Evolutionary conservation across 352 stramenopile species (phyloP), one percentile per base, ranked within the genome.

Genomic region (Phytophthora pinifolia): DNA sequence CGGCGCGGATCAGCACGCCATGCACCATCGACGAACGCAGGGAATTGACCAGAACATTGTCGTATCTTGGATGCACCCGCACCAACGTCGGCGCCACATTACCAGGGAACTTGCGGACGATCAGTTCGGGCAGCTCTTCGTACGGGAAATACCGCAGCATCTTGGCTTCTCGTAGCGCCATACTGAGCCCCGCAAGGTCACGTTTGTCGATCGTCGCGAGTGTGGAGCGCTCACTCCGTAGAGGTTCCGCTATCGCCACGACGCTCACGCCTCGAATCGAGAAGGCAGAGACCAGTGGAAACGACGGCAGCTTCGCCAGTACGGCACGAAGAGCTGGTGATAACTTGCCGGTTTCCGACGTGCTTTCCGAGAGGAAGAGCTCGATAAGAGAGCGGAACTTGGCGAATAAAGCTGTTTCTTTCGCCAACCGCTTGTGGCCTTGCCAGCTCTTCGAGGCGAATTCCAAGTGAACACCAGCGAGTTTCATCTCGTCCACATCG

Each of bases 361-460:
- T 60, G 37, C 66, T 76, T 31, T 74, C 54, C 2, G 63, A 59
- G 3, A 78, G 45, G 14, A 86, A 72, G 13, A 85, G 55, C 35
- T 89, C 77, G 20, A 88, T 67, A 10, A 75, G 57, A 2, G 72
- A 67, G 1, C 77, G 82, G 22, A 92, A 89, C 1, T 65, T 67
- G 12, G 77, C 71, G 9, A 89, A 54, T 2, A 72, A 42, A 0
- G 65, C 44, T 1, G 79, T 65, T 37, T 89, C 71, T 54, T 86
- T 83, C 2, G 58, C 62, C 22, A 92, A 46, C 6, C 82, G 67
- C 36, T 89, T 89, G 43, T 83, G 76, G 6, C 82, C 82, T 31
- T 76, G 75, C 79, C 79, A 92, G 20, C 56, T 83, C 49, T 88
- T 88, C 0, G 69, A 76, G 1, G 73, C 74, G 37, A 86, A 80